These are phyloP conservation scores for Amphibolis antarctica DNA, from an alignment of 106 monocot species.

Conservation along the genomic window DNA sequence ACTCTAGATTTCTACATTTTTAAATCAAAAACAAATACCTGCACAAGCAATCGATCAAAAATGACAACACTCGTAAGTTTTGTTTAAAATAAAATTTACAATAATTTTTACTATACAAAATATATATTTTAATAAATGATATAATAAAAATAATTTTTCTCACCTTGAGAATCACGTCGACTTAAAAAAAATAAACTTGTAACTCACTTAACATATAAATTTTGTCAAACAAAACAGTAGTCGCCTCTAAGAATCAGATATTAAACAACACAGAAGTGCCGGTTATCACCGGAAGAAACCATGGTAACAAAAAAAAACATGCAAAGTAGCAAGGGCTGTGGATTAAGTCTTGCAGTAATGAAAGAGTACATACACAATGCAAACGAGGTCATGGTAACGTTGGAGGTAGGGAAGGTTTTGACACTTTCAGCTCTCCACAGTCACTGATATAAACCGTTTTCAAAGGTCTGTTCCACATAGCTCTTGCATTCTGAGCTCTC, in stretches of 20 bases:
- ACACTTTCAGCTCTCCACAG: conserved; percentile 82
- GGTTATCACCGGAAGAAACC: background rate
- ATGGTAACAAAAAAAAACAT: background rate
- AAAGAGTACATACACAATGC: background rate
- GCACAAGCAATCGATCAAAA: background rate
- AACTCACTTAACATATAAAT: too few relatives aligned
- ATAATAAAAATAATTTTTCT: too few relatives aligned
- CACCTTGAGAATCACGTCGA: too few relatives aligned
- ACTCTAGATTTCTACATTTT: too few relatives aligned
- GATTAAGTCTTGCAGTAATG: background rate
- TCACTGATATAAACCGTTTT: conserved; percentile 77
- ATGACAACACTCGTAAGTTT: background rate
- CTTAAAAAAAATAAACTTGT: too few relatives aligned
- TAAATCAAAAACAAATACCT: background rate
- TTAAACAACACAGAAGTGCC: background rate
- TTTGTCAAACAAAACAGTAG: background rate
- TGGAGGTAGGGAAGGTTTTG: conserved; percentile 75
- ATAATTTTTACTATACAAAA: too few relatives aligned
- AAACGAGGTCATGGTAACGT: conserved; percentile 41
- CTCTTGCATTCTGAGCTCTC: conserved; percentile 73
- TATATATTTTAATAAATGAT: too few relatives aligned
- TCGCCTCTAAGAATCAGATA: background rate
- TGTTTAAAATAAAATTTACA: background rate
- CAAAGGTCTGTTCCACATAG: conserved; percentile 69
- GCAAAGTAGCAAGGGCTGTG: background rate